A percentile compares a stretch with the other conserved stretches of the same genome.
These are phyloP conservation scores for Teunomyces gatunensis DNA, from an alignment of 805 yeast species.

Conservation along the genomic window DNA sequence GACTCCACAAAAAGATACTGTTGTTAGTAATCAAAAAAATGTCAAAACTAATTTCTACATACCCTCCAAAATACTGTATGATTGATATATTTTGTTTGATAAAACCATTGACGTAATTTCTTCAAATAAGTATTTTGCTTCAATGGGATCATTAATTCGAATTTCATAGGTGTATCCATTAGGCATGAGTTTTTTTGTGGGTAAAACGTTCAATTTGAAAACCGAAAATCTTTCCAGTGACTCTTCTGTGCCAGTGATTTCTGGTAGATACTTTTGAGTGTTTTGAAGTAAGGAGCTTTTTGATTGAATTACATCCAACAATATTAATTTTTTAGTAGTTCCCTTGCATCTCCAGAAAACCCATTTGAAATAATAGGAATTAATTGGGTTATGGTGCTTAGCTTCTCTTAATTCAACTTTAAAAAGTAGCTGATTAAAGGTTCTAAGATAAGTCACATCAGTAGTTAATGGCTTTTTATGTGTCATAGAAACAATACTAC, in stretches of 20 bases:
- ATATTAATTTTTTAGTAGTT: neutral
- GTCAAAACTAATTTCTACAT: neutral
- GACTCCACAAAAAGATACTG: slow-evolving; percentile 9
- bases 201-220: slow-evolving; percentile 9
- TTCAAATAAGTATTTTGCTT: slow-evolving; percentile 3
- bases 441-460: neutral
- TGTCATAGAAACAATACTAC: neutral
- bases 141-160: neutral
- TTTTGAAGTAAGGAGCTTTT: slow-evolving; percentile 3
- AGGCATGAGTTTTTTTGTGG: slow-evolving; percentile 3
- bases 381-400: neutral
- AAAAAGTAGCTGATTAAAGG: neutral
- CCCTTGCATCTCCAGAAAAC: slow-evolving; percentile 5
- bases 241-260: neutral
- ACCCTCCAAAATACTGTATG: slow-evolving; percentile 2
- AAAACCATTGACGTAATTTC: slow-evolving; percentile 3
- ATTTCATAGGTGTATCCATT: slow-evolving; percentile 13
- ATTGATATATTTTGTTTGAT: slow-evolving; percentile 6
- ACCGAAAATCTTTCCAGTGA: slow-evolving; percentile 2
- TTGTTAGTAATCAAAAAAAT: slow-evolving; percentile 2
- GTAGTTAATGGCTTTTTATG: neutral
- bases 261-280: neutral
- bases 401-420: neutral
- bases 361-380: slow-evolving; percentile 5
- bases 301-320: slow-evolving; percentile 5